A percentile compares a stretch with the other conserved stretches of the same genome.
These are phyloP conservation scores for Henckelia pumila DNA, from an alignment of 257 asterid species.

Conservation along the genomic window DNA sequence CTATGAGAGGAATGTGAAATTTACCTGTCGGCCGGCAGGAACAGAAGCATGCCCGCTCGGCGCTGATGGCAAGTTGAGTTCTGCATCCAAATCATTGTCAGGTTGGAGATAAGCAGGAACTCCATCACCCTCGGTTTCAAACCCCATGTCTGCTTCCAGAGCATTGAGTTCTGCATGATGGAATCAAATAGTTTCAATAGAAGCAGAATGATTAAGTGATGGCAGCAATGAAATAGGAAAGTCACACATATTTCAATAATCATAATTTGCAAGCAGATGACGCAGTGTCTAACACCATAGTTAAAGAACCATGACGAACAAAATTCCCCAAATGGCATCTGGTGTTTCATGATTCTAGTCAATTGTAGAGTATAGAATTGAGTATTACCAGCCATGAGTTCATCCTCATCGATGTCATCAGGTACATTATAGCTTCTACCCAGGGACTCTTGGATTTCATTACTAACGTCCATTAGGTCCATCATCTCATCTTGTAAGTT, in stretches of 20 bases:
- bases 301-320: constrained; percentile 4
- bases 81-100: constrained; percentile 45
- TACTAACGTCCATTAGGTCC: constrained; percentile 99
- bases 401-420: constrained; percentile 97
- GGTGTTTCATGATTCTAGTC: not conserved
- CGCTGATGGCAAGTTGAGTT: constrained; percentile 90
- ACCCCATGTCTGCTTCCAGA: constrained; percentile 95
- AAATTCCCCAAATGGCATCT: constrained; percentile 1
- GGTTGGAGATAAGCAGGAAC: constrained; percentile 95
- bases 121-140: constrained; percentile 82
- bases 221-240: not conserved
- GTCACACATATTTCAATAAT: not conserved
- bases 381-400: constrained; percentile 89
- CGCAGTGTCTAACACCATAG: not conserved
- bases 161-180: constrained; percentile 87
- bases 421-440: constrained; percentile 96
- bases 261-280: not conserved
- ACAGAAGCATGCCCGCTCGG: constrained; percentile 32
- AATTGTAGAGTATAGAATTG: constrained; percentile 13
- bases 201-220: not conserved
- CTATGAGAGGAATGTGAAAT: not conserved
- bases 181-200: constrained; percentile 8
- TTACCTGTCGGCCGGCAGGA: constrained; percentile 62
- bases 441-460: constrained; percentile 95
- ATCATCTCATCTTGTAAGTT: constrained; percentile 97